These are phyloP conservation scores for Ciborinia camelliae DNA, from an alignment of 2,329 filamentous ascomycete genomes.

Conservation along the genomic window DNA sequence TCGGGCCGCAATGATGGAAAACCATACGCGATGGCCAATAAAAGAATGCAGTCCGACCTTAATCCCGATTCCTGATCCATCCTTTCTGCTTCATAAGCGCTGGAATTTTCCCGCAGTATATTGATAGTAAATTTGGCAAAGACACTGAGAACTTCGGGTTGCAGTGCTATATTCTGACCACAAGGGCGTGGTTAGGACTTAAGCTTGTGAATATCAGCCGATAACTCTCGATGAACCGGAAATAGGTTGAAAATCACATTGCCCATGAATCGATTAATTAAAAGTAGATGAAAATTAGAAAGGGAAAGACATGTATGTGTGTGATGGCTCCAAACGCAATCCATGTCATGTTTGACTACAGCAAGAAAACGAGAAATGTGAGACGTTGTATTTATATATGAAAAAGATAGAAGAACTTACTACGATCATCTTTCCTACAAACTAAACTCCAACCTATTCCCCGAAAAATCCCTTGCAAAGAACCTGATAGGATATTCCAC, in stretches of 20 bases:
- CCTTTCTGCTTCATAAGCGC: not conserved
- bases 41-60: not conserved
- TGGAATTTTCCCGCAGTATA: too few species aligned
- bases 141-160: not conserved
- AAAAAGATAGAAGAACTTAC: not conserved
- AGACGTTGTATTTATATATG: too few species aligned
- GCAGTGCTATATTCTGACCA: too few species aligned
- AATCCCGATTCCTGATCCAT: not conserved
- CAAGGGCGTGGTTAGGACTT: not conserved
- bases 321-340: not conserved
- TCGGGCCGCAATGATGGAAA: not conserved
- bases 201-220: not conserved
- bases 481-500: conserved; percentile 60
- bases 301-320: too few species aligned
- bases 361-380: not conserved
- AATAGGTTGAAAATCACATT: not conserved
- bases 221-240: not conserved
- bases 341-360: too few species aligned
- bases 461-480: conserved; percentile 57
- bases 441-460: conserved; percentile 53
- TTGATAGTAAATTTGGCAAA: not conserved
- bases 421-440: conserved; percentile 34
- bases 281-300: not conserved
- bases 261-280: not conserved
- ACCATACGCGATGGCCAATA: not conserved